A percentile compares a stretch with the other conserved stretches of the same genome.
phyloP scores from a whole-genome alignment of 495 filamentous ascomycete genomes.

The Bombardia bombarda region DNA sequence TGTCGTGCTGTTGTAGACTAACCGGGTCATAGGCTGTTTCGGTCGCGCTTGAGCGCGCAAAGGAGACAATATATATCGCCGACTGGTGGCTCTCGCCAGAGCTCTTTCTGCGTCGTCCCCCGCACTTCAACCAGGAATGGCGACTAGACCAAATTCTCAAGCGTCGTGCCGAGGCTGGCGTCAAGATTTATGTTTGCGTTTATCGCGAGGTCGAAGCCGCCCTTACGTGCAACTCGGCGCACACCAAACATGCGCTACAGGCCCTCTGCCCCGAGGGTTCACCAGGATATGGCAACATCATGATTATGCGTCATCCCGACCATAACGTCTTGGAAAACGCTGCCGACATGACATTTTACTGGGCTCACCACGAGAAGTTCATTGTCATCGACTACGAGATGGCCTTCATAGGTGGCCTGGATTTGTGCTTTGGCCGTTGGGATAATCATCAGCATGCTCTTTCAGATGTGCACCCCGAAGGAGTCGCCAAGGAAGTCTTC shows the following conservation, averaged over 20 bases:
- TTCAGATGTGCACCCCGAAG: slow-evolving; percentile 79
- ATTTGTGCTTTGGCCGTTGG: slow-evolving; percentile 96
- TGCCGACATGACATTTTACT: slow-evolving; percentile 96
- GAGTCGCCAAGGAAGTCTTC: slow-evolving; percentile 77
- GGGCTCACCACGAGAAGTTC: slow-evolving; percentile 97
- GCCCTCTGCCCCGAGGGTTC: slow-evolving; percentile 71
- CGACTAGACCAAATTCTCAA: slow-evolving; percentile 81
- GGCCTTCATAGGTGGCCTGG: slow-evolving; percentile 88
- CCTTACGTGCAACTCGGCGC: slow-evolving; percentile 82
- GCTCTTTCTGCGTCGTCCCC: slow-evolving; percentile 80
- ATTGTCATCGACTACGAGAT: slow-evolving; percentile 85
- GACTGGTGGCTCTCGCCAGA: slow-evolving; percentile 98
- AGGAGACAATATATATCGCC: slow-evolving; percentile 88
- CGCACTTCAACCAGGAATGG: slow-evolving; percentile 76
- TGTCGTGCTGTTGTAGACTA: background rate
- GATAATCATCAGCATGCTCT: slow-evolving; percentile 78
- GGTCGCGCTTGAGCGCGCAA: slow-evolving; percentile 73
- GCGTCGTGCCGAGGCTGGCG: slow-evolving; percentile 78
- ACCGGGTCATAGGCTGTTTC: slow-evolving; percentile 55
- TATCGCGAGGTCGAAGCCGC: slow-evolving; percentile 86
- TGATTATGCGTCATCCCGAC: slow-evolving; percentile 85
- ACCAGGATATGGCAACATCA: slow-evolving; percentile 79
- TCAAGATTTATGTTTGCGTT: slow-evolving; percentile 90
- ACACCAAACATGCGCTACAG: slow-evolving; percentile 85
- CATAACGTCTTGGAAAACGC: slow-evolving; percentile 92